Conservation (phyloP, 768 basidiomycete species). For the Tubosaeta brunneosetosa region DNA sequence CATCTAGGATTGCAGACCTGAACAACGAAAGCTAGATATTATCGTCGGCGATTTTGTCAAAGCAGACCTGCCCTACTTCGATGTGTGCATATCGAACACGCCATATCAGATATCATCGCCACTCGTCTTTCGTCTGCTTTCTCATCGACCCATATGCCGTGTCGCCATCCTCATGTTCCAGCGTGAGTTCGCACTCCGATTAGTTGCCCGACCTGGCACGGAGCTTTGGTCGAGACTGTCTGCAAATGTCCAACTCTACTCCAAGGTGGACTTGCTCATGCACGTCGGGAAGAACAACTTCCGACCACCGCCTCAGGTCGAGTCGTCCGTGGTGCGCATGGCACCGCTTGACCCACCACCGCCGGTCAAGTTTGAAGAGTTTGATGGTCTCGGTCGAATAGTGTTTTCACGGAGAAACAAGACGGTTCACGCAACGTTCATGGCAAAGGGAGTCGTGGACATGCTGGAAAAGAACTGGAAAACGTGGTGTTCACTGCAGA, state of each 20-base stretch:
- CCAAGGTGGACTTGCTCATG: conserved; percentile 94
- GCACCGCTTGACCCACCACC: conserved; percentile 94
- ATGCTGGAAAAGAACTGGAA: conserved; percentile 92
- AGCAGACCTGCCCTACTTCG: conserved; percentile 96
- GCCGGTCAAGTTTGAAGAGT: conserved; percentile 93
- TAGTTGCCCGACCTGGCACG: conserved; percentile 81
- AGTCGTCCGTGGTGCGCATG: conserved; percentile 87
- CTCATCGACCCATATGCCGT: conserved; percentile 91
- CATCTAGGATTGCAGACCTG: conserved; percentile 54
- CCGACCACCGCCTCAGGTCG: conserved; percentile 91
- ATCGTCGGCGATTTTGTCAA: conserved; percentile 98
- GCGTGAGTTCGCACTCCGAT: conserved; percentile 92
- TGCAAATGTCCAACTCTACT: conserved; percentile 96
- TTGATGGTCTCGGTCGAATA: conserved; percentile 91
- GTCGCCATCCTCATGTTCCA: conserved; percentile 99
- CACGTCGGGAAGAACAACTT: conserved; percentile 97
- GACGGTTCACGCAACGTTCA: conserved; percentile 82
- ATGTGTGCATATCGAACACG: conserved; percentile 98
- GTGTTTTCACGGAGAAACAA: conserved; percentile 90
- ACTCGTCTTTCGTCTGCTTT: conserved; percentile 93
- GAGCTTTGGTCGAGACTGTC: conserved; percentile 90
- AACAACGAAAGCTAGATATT: conserved; percentile 91
- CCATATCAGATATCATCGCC: conserved; percentile 99
- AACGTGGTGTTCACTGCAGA: conserved; percentile 84
- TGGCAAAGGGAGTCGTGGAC: conserved; percentile 90